These are phyloP conservation scores for Leccinum pachyderme DNA, from an alignment of 1,284 basidiomycete genomes.

Conservation along the genomic window DNA sequence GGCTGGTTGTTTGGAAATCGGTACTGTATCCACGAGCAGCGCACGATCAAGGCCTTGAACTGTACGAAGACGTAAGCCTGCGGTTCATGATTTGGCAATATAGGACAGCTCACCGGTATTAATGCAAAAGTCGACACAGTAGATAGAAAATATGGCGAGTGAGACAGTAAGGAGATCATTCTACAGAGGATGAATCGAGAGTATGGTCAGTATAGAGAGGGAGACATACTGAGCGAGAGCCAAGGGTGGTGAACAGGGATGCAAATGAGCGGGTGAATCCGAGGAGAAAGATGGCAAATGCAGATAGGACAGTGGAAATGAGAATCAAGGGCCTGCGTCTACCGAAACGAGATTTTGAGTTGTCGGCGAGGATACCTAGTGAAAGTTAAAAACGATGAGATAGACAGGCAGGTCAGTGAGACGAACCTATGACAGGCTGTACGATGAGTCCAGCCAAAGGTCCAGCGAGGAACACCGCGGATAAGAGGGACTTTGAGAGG, in stretches of 20 bases:
- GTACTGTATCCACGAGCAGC: conserved; percentile 71
- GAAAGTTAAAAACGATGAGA: neutral
- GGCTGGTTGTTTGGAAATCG: conserved; percentile 70
- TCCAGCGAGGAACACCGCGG: conserved; percentile 92
- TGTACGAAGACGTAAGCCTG: conserved; percentile 23
- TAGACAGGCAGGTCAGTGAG: neutral
- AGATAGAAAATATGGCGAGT: conserved; percentile 84
- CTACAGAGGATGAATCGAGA: conserved; percentile 34
- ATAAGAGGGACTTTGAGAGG: conserved; percentile 83
- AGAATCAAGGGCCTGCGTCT: conserved; percentile 87
- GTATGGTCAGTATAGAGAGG: neutral
- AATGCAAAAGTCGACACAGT: conserved; percentile 89
- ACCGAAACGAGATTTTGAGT: conserved; percentile 82
- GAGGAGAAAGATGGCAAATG: conserved; percentile 75
- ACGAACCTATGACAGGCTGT: conserved; percentile 81
- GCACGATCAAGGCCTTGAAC: conserved; percentile 85
- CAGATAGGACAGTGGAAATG: conserved; percentile 64
- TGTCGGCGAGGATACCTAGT: conserved; percentile 77
- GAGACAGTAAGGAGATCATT: conserved; percentile 67
- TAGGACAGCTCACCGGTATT: conserved; percentile 66
- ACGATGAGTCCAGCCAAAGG: conserved; percentile 90
- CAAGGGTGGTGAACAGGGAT: conserved; percentile 50
- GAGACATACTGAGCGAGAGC: conserved; percentile 36
- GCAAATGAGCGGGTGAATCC: conserved; percentile 83
- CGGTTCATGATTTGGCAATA: neutral